These are phyloP conservation scores for Lotmaria passim DNA, from an alignment of 208 protist species.

Conservation along the genomic window DNA sequence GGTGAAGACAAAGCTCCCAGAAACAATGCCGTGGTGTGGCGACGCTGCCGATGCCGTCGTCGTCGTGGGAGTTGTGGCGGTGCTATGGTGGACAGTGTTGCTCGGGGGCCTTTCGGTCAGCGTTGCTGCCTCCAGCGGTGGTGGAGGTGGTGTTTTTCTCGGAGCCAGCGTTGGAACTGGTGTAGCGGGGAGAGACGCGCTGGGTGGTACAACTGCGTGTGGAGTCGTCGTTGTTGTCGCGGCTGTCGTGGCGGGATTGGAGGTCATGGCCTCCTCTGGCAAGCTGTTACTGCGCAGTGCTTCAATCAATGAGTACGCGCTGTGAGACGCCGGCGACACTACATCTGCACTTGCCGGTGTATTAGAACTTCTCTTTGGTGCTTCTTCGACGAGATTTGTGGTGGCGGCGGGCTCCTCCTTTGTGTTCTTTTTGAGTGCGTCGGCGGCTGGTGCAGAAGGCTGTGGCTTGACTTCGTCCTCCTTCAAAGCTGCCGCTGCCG, in stretches of 20 bases:
- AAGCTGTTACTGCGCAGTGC: slow-evolving; percentile 1
- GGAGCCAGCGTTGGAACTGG: no score
- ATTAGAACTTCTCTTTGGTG: not conserved
- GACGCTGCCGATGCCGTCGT: not conserved
- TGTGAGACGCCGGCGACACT: not conserved
- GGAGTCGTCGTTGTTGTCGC: not conserved
- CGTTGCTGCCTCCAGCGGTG: not conserved
- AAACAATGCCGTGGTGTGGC: not conserved
- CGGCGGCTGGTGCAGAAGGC: not conserved
- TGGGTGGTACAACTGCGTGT: no score
- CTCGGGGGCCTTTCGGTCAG: not conserved
- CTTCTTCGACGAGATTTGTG: not conserved
- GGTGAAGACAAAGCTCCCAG: not conserved
- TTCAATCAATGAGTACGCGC: slow-evolving; percentile 11
- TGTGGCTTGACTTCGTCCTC: slow-evolving; percentile 6
- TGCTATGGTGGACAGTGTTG: not conserved
- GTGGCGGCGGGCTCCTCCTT: not conserved
- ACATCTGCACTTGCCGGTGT: not conserved
- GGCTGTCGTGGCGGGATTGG: no score
- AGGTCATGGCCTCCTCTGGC: no score
- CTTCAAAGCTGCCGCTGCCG: no score
- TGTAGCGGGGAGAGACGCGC: no score
- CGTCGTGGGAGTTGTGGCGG: not conserved
- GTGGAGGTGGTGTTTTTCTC: no score
- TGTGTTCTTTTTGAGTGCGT: not conserved